A percentile compares a stretch with the other conserved stretches of the same genome.
Evolutionary conservation across 345 rosid genomes (phyloP).

Genomic region (Aquilaria yunnanensis): DNA sequence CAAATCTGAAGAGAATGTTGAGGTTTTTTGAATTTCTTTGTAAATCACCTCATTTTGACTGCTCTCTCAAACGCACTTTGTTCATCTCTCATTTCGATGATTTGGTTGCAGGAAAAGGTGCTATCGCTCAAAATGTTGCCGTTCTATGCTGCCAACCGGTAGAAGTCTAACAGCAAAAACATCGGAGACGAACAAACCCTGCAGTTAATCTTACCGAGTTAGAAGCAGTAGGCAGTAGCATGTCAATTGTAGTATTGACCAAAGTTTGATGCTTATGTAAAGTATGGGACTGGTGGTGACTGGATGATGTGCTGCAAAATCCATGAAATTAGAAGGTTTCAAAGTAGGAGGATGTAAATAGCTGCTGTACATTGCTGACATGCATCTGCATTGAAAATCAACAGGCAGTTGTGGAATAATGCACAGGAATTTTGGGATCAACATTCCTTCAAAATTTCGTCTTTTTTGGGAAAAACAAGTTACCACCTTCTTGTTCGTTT

Average conservation of each 20-base stretch:
- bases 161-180: slow-evolving; percentile 5
- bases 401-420: background rate
- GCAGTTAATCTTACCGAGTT: slow-evolving; percentile 1
- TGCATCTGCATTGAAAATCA: slow-evolving; percentile 26
- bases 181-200: slow-evolving; percentile 2
- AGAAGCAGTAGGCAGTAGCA: slow-evolving; percentile 1
- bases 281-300: background rate
- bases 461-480: too few relatives aligned
- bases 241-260: slow-evolving; percentile 10
- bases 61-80: background rate
- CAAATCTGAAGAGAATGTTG: slow-evolving; percentile 25
- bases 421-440: too few relatives aligned
- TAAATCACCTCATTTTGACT: background rate
- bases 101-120: slow-evolving; percentile 51
- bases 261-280: slow-evolving; percentile 2
- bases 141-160: slow-evolving; percentile 53
- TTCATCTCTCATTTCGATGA: background rate
- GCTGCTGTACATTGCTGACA: slow-evolving; percentile 28
- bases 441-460: too few relatives aligned
- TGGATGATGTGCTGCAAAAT: slow-evolving; percentile 1
- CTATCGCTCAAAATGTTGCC: slow-evolving; percentile 43
- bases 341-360: slow-evolving; percentile 7
- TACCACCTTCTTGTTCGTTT: too few relatives aligned
- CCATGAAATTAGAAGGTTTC: background rate
- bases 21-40: slow-evolving; percentile 32